Evolutionary conservation across 2,329 filamentous ascomycete genomes (phyloP).

Genomic region (Trichoderma pleuroti): DNA sequence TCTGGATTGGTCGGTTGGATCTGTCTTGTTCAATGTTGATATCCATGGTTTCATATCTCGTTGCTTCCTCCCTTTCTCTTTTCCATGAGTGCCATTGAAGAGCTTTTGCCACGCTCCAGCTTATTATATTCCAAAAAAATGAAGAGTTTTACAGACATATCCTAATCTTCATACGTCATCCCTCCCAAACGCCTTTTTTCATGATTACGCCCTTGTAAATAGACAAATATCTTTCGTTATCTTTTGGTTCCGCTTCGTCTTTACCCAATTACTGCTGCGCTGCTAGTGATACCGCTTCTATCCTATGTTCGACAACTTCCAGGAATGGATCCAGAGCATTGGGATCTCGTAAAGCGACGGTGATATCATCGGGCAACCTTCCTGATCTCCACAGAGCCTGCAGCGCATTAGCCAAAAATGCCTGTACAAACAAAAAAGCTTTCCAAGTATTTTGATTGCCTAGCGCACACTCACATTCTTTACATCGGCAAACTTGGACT

Average conservation of each 20-base stretch:
- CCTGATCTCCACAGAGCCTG: constrained; percentile 51
- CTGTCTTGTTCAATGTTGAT: constrained; percentile 13
- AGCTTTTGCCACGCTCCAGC: neutral
- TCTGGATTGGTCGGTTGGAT: constrained; percentile 3
- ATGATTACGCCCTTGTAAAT: neutral
- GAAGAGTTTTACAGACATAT: neutral
- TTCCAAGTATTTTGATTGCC: neutral
- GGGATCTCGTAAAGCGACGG: constrained; percentile 73
- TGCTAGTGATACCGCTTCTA: constrained; percentile 47
- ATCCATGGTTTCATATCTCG: constrained; percentile 7
- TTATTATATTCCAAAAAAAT: neutral
- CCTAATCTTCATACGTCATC: neutral
- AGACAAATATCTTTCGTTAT: neutral
- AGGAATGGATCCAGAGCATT: constrained; percentile 70
- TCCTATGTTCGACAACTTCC: constrained; percentile 63
- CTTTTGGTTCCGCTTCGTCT: neutral
- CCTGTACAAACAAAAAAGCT: neutral
- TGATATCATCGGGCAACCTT: constrained; percentile 65
- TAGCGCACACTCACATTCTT: constrained; percentile 52
- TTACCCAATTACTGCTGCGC: neutral
- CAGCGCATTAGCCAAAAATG: neutral
- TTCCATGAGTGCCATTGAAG: neutral
- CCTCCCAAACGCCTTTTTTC: constrained; percentile 7
- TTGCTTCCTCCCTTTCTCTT: neutral
- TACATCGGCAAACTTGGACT: constrained; percentile 74